Evolutionary conservation across 345 rosid species (phyloP), one percentile per base, ranked within the genome.

Genomic region (Erodium maritimum): DNA sequence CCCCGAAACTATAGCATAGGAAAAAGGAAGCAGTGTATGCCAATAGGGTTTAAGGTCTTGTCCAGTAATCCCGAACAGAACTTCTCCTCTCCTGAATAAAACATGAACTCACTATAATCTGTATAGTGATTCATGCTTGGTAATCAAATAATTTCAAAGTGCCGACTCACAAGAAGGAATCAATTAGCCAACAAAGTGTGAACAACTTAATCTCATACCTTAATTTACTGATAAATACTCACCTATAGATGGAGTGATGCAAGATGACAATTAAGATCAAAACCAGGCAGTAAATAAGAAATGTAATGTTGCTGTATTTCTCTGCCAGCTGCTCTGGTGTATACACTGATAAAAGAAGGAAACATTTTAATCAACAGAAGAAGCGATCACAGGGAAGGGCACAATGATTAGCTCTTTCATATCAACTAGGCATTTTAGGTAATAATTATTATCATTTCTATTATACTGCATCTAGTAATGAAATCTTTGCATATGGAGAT

Each of bases 1-100:
- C 42, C 99, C 99, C 3, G 99, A 93, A 67, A 93, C 99, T 61
- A 87, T 73, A 53, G 99, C 99, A 75, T 86, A 93, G 5, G 99
- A 89, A 75, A 93, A 89, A 45, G 99, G 99, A 72, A 88, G 88
- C 59, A 93, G 67, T 86, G 79, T 80, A 16, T 74, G 83, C 96
- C 99, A 93, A 71, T 86, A 83, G 2, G 84, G 82, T 72, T 73
- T 77, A 69, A 82, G 77, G 37, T 89, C 96, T 69, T 85, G 84
- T 55, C 91, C 96, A 55, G 79, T 76, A 73, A 55, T 61, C 65
- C 85, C 73, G 64, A 80, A 11, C 62, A 93, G 67, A 74, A 83
- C 73, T 79, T 87, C 96, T 59, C 96, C 99, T 71, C 87, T 86
- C 86, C 99, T 93, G 77, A 54, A 79, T 57, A 66, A 66, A 29